Conservation (phyloP, 1,139 yeast genomes). For the Yamadazyma diospyri region DNA sequence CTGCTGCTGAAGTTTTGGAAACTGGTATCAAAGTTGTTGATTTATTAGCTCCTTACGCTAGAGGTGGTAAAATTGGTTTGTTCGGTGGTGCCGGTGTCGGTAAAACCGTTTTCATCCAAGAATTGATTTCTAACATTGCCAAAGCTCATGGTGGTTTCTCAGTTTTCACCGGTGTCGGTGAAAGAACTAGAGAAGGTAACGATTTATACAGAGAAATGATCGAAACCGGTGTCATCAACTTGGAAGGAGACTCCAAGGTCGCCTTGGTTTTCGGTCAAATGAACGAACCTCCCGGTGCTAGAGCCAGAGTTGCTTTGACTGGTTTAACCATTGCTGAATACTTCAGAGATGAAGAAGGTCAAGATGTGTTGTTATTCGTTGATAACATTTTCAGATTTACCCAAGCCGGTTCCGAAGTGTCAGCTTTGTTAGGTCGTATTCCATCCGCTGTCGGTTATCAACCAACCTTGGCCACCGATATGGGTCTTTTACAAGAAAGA, state of each 20-base stretch:
- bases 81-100: constrained; percentile 99
- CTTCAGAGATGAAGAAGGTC: constrained; percentile 99
- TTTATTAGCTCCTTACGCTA: constrained; percentile 98
- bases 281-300: constrained; percentile 99
- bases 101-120: constrained; percentile 99
- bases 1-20: constrained; percentile 96
- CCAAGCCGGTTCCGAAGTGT: constrained; percentile 99
- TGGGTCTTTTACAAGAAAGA: constrained; percentile 99
- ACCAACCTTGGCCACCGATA: constrained; percentile 99
- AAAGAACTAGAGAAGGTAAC: constrained; percentile 99
- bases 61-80: constrained; percentile 99
- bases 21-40: constrained; percentile 99
- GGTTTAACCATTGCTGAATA: constrained; percentile 99
- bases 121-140: constrained; percentile 98
- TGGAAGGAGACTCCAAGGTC: constrained; percentile 99
- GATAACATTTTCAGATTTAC: constrained; percentile 99
- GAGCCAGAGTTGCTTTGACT: constrained; percentile 99
- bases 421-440: constrained; percentile 99
- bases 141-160: constrained; percentile 99
- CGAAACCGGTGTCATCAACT: constrained; percentile 99
- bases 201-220: constrained; percentile 99
- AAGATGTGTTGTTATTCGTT: constrained; percentile 98
- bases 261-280: constrained; percentile 99
- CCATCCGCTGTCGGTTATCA: constrained; percentile 99
- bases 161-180: constrained; percentile 99